Conservation (phyloP, 2,329 filamentous ascomycete species). For the Verticillium dahliae region DNA sequence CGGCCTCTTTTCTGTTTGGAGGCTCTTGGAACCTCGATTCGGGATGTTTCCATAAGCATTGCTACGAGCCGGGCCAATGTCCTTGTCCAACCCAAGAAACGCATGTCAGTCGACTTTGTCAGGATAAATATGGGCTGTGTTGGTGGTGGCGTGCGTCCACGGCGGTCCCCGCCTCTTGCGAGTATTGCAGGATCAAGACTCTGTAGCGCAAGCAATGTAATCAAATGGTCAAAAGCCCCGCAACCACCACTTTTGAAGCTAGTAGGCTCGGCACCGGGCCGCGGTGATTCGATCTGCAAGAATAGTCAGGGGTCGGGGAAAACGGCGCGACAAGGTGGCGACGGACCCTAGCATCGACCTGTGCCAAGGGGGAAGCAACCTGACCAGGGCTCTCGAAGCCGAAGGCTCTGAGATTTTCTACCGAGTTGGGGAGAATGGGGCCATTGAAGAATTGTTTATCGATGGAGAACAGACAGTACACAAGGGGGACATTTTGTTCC, state of each 20-base stretch:
- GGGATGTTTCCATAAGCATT: not conserved
- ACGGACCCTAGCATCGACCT: not conserved
- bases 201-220: not conserved
- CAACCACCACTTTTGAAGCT: not conserved
- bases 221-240: not conserved
- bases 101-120: not conserved
- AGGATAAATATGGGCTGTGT: not conserved
- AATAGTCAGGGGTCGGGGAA: not conserved
- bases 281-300: not conserved
- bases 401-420: not conserved
- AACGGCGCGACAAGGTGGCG: not conserved
- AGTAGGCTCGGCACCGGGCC: not conserved
- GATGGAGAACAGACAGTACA: not conserved
- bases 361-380: too few relatives aligned
- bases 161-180: not conserved
- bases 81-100: not conserved
- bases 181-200: not conserved
- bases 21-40: not conserved
- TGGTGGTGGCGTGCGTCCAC: not conserved
- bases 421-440: not conserved
- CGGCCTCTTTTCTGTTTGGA: too few relatives aligned
- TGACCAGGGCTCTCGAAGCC: too few relatives aligned
- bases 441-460: too few relatives aligned
- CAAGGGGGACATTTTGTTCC: not conserved
- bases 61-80: not conserved